Conservation (phyloP, 2,329 filamentous ascomycete genomes). For the Xylaria sp. region DNA sequence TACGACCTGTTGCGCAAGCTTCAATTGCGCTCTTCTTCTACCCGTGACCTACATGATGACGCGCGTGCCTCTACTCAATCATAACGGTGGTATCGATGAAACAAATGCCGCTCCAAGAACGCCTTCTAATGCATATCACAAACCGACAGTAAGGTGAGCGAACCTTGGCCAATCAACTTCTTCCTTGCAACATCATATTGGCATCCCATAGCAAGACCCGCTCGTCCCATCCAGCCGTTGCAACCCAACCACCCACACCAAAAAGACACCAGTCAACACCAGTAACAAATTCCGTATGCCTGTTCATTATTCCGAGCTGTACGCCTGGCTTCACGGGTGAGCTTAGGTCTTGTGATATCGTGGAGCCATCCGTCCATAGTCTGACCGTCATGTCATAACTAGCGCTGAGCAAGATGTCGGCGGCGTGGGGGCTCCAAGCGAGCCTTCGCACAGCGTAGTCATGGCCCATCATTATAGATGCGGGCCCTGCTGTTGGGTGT, state of each 20-base stretch:
- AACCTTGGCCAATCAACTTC: slow-evolving; percentile 2
- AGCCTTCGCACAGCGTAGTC: slow-evolving; percentile 87
- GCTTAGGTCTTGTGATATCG: slow-evolving; percentile 43
- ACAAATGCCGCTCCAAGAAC: slow-evolving; percentile 19
- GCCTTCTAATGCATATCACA: slow-evolving; percentile 24
- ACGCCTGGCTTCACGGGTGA: slow-evolving; percentile 59
- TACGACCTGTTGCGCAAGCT: neutral
- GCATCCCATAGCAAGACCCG: slow-evolving; percentile 91
- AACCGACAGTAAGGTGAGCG: neutral
- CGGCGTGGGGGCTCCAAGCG: slow-evolving; percentile 92
- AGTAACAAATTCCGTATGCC: slow-evolving; percentile 94
- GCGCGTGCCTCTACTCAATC: neutral
- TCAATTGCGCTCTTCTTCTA: neutral
- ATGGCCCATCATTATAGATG: slow-evolving; percentile 79
- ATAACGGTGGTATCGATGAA: slow-evolving; percentile 25
- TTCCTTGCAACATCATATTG: slow-evolving; percentile 43
- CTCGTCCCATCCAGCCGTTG: slow-evolving; percentile 94
- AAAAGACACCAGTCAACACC: slow-evolving; percentile 99
- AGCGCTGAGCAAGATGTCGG: slow-evolving; percentile 82
- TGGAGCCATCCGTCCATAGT: slow-evolving; percentile 81
- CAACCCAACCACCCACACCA: slow-evolving; percentile 93
- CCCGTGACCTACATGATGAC: neutral
- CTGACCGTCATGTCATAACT: slow-evolving; percentile 99
- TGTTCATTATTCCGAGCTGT: slow-evolving; percentile 85
- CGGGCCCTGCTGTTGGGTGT: slow-evolving; percentile 72